Conservation (phyloP, 2,329 filamentous ascomycete genomes). For the Beauveria rudraprayagi region DNA sequence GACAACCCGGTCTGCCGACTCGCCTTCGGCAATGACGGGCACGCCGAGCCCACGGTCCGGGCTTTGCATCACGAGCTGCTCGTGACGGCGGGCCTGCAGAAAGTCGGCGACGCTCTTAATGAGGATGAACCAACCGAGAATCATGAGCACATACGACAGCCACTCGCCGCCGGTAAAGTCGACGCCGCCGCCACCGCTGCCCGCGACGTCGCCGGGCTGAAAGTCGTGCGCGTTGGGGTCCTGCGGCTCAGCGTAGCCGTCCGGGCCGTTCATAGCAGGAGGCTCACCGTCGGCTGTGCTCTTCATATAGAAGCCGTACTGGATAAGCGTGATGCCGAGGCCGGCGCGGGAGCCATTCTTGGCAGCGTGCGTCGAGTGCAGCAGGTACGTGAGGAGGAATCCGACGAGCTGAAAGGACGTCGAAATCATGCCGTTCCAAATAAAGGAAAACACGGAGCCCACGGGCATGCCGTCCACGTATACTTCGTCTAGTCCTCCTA, state of each 20-base stretch:
- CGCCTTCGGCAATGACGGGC: slow-evolving; percentile 79
- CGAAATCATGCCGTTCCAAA: slow-evolving; percentile 94
- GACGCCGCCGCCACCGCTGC: slow-evolving; percentile 37
- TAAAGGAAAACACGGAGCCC: slow-evolving; percentile 75
- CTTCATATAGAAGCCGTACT: slow-evolving; percentile 96
- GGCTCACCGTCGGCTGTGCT: slow-evolving; percentile 39
- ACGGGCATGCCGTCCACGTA: slow-evolving; percentile 95
- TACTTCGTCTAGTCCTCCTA: slow-evolving; percentile 86
- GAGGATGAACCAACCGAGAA: slow-evolving; percentile 95
- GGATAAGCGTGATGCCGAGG: slow-evolving; percentile 87
- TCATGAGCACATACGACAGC: slow-evolving; percentile 89
- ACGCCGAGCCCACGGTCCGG: slow-evolving; percentile 80
- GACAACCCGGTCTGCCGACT: slow-evolving; percentile 69
- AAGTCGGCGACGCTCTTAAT: slow-evolving; percentile 93
- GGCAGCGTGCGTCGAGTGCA: slow-evolving; percentile 95
- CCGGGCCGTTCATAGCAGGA: slow-evolving; percentile 40
- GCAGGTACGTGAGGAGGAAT: slow-evolving; percentile 93
- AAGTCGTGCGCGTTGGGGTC: slow-evolving; percentile 91
- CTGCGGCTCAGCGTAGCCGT: slow-evolving; percentile 60
- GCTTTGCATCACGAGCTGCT: slow-evolving; percentile 86
- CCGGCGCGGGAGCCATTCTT: slow-evolving; percentile 96
- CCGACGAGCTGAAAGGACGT: slow-evolving; percentile 96
- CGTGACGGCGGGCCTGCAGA: slow-evolving; percentile 76
- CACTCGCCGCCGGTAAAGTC: slow-evolving; percentile 72
- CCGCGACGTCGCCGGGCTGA: slow-evolving; percentile 59